Conservation (phyloP, 2,329 filamentous ascomycete genomes). For the Davidsoniella australis region DNA sequence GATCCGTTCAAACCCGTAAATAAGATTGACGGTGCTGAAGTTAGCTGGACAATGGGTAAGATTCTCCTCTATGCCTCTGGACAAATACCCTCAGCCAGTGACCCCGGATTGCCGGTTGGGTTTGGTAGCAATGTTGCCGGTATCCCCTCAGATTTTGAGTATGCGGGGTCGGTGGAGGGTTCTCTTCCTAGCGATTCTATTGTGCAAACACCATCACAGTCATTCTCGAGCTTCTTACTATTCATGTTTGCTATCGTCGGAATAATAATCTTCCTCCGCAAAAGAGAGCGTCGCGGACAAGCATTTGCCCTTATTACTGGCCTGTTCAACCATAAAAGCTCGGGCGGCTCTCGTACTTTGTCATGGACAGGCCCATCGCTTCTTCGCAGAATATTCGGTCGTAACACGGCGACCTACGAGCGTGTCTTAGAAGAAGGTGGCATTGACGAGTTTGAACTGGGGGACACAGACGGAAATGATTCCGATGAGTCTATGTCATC, state of each 20-base stretch:
- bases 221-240: constrained; percentile 58
- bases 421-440: constrained; percentile 70
- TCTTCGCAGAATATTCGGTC: constrained; percentile 49
- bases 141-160: constrained; percentile 65
- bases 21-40: constrained; percentile 78
- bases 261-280: constrained; percentile 56
- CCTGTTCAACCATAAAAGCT: constrained; percentile 24
- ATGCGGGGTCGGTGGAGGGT: constrained; percentile 36
- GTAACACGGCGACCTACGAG: constrained; percentile 48
- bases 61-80: constrained; percentile 91
- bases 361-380: constrained; percentile 20
- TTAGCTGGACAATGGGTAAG: constrained; percentile 94
- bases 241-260: constrained; percentile 58
- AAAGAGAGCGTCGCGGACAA: constrained; percentile 49
- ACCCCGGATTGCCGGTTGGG: constrained; percentile 53
- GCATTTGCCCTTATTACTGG: constrained; percentile 18
- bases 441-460: constrained; percentile 61
- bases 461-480: constrained; percentile 45
- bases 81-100: constrained; percentile 51
- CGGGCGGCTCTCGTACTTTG: constrained; percentile 24
- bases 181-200: constrained; percentile 21
- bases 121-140: constrained; percentile 68
- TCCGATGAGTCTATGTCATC: constrained; percentile 22
- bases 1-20: constrained; percentile 78
- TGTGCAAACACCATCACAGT: constrained; percentile 52